A percentile compares a stretch with the other conserved stretches of the same genome.
These are phyloP conservation scores for Aspergillus pseudotamarii DNA, from an alignment of 2,329 filamentous ascomycete species.

Conservation along the genomic window DNA sequence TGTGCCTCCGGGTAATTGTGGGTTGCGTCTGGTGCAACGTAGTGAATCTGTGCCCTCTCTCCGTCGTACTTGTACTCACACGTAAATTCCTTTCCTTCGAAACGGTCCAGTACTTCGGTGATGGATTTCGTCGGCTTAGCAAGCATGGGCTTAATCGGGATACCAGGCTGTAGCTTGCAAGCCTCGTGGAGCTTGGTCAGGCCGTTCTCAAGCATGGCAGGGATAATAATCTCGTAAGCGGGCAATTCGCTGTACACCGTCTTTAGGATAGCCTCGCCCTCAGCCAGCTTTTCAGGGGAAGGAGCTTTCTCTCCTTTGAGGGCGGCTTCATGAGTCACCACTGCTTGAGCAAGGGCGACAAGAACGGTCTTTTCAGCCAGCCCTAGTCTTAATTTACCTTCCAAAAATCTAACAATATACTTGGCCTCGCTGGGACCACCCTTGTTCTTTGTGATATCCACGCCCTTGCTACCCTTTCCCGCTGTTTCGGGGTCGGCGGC, in stretches of 20 bases:
- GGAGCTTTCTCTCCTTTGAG: constrained; percentile 68
- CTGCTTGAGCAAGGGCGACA: constrained; percentile 84
- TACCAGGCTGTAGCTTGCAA: constrained; percentile 89
- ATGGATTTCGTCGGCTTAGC: constrained; percentile 98
- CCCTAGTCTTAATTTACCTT: constrained; percentile 90
- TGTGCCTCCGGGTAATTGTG: constrained; percentile 68
- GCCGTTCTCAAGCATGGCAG: constrained; percentile 82
- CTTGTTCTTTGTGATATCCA: constrained; percentile 90
- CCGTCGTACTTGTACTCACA: constrained; percentile 99
- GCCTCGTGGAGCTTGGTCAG: constrained; percentile 79
- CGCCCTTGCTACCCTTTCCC: constrained; percentile 64
- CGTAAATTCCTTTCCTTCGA: constrained; percentile 92
- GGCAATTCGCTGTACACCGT: constrained; percentile 92
- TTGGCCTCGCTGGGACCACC: constrained; percentile 94
- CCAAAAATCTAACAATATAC: constrained; percentile 86
- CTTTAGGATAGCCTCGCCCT: constrained; percentile 85
- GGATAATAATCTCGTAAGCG: constrained; percentile 92
- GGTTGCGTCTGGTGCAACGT: constrained; percentile 78
- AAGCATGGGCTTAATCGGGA: constrained; percentile 97
- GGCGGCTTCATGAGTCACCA: constrained; percentile 81
- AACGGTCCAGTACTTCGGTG: constrained; percentile 93
- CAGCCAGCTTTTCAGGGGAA: constrained; percentile 73
- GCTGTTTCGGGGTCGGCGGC: constrained; percentile 75
- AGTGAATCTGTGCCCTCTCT: constrained; percentile 97
- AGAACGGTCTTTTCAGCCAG: constrained; percentile 91